Percentiles rank a stretch among this genome's conserved stretches.
phyloP scores from a whole-genome alignment of 805 yeast species.

The Cyberlindnera samutprakarnensis region DNA sequence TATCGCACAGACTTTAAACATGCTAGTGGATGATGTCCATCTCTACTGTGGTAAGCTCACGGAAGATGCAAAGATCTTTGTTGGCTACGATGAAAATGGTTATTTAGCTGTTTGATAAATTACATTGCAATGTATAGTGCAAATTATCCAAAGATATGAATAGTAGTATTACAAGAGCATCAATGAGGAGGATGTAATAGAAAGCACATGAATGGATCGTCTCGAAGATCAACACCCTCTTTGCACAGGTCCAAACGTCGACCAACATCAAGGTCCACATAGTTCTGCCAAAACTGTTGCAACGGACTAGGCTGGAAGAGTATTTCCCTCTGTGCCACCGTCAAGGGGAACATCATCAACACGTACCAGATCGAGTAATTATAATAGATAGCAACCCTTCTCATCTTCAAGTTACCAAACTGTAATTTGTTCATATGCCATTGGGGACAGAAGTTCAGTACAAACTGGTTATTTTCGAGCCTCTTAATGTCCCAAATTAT shows the following conservation, averaged over 20 bases:
- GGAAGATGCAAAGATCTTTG: constrained; percentile 63
- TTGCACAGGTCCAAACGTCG: constrained; percentile 7
- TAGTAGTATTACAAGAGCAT: background rate
- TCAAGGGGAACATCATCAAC: constrained; percentile 5
- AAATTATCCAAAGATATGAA: constrained; percentile 1
- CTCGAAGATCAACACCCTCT: constrained; percentile 6
- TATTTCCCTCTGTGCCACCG: background rate
- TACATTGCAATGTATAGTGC: too few relatives aligned
- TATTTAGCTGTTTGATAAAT: constrained; percentile 52
- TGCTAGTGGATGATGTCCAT: constrained; percentile 42
- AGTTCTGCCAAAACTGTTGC: constrained; percentile 12
- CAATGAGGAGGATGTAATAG: constrained; percentile 4
- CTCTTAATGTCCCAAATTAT: constrained; percentile 10
- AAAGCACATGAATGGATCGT: constrained; percentile 17
- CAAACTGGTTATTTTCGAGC: constrained; percentile 16
- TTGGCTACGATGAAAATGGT: constrained; percentile 60
- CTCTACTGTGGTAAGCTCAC: constrained; percentile 45
- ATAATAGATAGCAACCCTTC: constrained; percentile 15
- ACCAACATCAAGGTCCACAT: constrained; percentile 5
- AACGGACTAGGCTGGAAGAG: constrained; percentile 4
- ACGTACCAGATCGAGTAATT: constrained; percentile 12
- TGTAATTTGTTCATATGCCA: constrained; percentile 1
- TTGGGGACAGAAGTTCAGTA: constrained; percentile 10
- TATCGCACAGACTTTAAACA: constrained; percentile 48
- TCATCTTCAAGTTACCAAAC: constrained; percentile 8